Evolutionary conservation across 108 stramenopile species (phyloP).

Genomic region (Pseudonitzschia multiseries): DNA sequence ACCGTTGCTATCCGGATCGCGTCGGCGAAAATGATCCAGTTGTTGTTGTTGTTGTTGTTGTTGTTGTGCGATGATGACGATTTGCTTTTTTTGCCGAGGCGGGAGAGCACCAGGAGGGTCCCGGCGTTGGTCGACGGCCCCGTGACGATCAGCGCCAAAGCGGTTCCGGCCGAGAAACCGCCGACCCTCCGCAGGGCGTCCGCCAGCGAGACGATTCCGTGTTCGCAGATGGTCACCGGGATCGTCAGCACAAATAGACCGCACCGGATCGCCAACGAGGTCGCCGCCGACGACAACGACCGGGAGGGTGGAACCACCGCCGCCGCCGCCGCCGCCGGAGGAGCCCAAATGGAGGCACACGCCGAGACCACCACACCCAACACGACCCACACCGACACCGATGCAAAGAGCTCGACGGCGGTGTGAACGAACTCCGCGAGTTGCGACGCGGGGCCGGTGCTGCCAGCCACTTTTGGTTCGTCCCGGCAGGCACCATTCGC

Average conservation of each 20-base stretch:
- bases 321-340: not conserved
- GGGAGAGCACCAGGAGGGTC: not conserved
- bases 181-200: not conserved
- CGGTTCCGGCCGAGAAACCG: slow-evolving; percentile 1
- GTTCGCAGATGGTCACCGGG: slow-evolving; percentile 14
- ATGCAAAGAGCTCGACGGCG: not conserved
- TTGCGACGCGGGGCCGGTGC: not conserved
- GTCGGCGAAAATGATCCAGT: not conserved
- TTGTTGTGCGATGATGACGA: too few relatives aligned
- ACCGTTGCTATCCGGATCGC: not conserved
- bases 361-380: slow-evolving; percentile 4
- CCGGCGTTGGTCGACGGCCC: slow-evolving; percentile 4
- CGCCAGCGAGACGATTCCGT: slow-evolving; percentile 15
- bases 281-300: not conserved
- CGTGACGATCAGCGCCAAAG: slow-evolving; percentile 1
- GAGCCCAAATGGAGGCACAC: not conserved
- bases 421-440: not conserved
- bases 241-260: not conserved
- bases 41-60: not conserved
- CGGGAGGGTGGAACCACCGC: too few relatives aligned
- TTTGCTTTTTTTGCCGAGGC: not conserved
- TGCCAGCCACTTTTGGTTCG: not conserved
- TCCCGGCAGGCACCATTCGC: not conserved
- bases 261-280: not conserved
- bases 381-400: not conserved